Conservation (phyloP, 1,139 yeast species). For the Lodderomyces theae region DNA sequence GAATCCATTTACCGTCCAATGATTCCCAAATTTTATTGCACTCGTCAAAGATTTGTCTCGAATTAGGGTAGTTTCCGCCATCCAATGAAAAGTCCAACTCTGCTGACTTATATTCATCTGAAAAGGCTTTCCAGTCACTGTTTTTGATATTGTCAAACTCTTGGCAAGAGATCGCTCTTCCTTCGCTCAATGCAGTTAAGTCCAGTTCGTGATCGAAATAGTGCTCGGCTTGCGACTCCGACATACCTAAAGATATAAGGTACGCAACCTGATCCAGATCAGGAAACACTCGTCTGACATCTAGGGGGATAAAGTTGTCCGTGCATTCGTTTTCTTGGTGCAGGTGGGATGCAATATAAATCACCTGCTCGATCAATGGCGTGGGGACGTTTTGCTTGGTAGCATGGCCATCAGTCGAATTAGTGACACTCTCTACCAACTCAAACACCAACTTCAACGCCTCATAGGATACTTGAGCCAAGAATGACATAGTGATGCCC, state of each 20-base stretch:
- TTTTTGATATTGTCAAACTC: conserved; percentile 21
- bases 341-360: conserved; percentile 33
- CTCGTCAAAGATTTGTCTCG: conserved; percentile 13
- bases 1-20: conserved; percentile 47
- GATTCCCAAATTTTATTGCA: conserved; percentile 14
- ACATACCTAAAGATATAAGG: conserved; percentile 44
- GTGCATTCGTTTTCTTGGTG: conserved; percentile 27
- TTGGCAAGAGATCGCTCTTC: conserved; percentile 25
- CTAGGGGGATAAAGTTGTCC: conserved; percentile 39
- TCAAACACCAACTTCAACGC: conserved; percentile 34
- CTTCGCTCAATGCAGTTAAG: conserved; percentile 18
- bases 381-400: conserved; percentile 22
- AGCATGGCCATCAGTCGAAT: conserved; percentile 7
- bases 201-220: conserved; percentile 30
- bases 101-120: conserved; percentile 14
- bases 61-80: conserved; percentile 10
- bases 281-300: conserved; percentile 49
- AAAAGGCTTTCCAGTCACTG: conserved; percentile 22
- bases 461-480: conserved; percentile 39
- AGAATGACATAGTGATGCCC: conserved; percentile 27
- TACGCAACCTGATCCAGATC: conserved; percentile 51
- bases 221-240: conserved; percentile 38
- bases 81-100: conserved; percentile 15
- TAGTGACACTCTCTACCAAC: conserved; percentile 24
- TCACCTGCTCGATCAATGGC: conserved; percentile 34